phyloP scores from a whole-genome alignment of 441 rosid genomes.

The Melastoma candidum region DNA sequence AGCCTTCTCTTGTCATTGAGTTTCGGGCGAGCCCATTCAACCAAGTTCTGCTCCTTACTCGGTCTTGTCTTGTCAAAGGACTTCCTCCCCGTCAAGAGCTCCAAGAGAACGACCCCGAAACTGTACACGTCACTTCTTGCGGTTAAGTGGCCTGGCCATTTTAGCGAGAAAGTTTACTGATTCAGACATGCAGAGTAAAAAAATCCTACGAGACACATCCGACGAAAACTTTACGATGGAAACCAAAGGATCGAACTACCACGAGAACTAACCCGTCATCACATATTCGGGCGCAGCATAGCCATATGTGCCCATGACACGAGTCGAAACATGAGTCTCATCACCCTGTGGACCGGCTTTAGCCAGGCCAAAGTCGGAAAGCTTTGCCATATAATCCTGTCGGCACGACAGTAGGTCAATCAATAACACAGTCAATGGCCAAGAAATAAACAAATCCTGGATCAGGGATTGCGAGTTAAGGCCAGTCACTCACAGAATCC shows the following conservation, averaged over 20 bases:
- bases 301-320: constrained; percentile 98
- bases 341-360: constrained; percentile 99
- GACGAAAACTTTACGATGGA: too few species aligned
- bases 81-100: constrained; percentile 87
- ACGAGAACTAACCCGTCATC: constrained; percentile 67
- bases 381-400: constrained; percentile 94
- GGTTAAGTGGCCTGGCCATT: constrained; percentile 82
- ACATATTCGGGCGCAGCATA: constrained; percentile 99
- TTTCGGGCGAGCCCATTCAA: constrained; percentile 98
- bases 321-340: constrained; percentile 92
- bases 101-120: constrained; percentile 94
- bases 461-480: constrained; percentile 4
- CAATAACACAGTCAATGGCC: not conserved
- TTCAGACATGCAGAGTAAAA: constrained; percentile 6
- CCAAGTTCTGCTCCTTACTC: constrained; percentile 94
- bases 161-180: constrained; percentile 7
- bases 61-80: constrained; percentile 98
- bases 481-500: constrained; percentile 61
- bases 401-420: constrained; percentile 7
- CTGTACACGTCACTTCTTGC: constrained; percentile 95
- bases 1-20: constrained; percentile 82
- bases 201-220: not conserved
- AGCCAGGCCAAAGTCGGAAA: constrained; percentile 98
- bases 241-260: too few species aligned
- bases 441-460: constrained; percentile 5